phyloP scores from a whole-genome alignment of 176 grass and related monocot genomes.

The Tillandsia leiboldiana region DNA sequence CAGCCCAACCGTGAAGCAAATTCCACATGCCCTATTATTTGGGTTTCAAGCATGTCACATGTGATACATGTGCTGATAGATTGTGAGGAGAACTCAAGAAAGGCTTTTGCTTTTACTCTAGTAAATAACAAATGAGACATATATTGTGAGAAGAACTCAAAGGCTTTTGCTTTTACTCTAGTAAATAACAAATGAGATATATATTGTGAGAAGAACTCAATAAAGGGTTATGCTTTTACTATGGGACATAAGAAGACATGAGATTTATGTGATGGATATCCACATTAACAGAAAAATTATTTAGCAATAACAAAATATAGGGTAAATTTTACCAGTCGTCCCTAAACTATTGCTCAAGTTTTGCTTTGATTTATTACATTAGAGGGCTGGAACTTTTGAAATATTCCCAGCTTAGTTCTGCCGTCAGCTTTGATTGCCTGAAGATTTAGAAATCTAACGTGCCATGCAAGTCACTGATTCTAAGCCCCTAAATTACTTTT shows the following conservation, averaged over 20 bases:
- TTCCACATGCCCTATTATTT: background rate
- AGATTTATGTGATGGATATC: background rate
- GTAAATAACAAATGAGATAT: background rate
- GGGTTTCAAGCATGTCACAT: background rate
- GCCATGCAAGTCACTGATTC: too few relatives aligned
- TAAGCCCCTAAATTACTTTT: too few relatives aligned
- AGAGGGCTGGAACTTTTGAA: too few relatives aligned
- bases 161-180: background rate
- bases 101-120: background rate
- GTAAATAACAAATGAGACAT: background rate
- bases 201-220: background rate
- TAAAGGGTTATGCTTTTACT: background rate
- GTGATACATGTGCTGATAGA: background rate
- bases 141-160: background rate
- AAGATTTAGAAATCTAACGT: too few relatives aligned
- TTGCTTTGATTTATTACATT: too few relatives aligned
- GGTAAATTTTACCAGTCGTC: too few relatives aligned
- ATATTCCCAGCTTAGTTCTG: too few relatives aligned
- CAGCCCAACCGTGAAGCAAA: too few relatives aligned
- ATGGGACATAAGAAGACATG: background rate
- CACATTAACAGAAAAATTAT: too few relatives aligned
- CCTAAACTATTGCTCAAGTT: too few relatives aligned
- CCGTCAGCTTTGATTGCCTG: too few relatives aligned
- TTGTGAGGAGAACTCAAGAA: background rate
- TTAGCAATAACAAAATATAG: too few relatives aligned